Base-by-base conservation (phyloP, 768 basidiomycete genomes). In the Crepidotus variabilis region DNA sequence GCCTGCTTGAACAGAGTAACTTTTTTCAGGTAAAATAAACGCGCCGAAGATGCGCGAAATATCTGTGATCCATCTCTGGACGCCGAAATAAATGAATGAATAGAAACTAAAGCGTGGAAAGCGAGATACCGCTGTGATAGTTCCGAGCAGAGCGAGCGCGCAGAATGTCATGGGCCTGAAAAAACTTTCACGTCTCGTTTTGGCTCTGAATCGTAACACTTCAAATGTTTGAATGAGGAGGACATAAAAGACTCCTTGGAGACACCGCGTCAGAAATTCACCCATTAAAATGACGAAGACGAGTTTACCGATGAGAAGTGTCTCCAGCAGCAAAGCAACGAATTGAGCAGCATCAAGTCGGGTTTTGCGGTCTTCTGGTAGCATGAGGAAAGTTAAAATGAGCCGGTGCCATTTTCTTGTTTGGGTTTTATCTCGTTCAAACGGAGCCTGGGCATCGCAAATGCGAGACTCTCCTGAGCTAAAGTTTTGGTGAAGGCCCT, bases 131-230 rank as follows among this genome's bases (percentile, higher is more conserved):
- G 59, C 56, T n/a, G 61, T 61, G 14, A 66, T 64, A 13, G 61
- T 64, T 6, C 51, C 20, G 57, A 64, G 63, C 2, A 64, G 52
- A 33, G 62, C 34, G 14, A 52, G 35, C 13, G 63, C 63, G 23
- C 60, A 60, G 51, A 64, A 53, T 6, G 61, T 46, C 61, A 66
- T 66, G 1, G 63, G 65, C 56, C 52, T 61, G 46, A 62, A 50
- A 7, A 66, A 45, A 48, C 54, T 61, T 50, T 62, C 63, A 8
- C 52, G 28, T 7, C 60, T 53, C 36, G 28, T n/a, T 35, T 52
- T 59, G 4, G 61, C 56, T 13, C 64, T 61, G 43, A 47, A 54
- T 21, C 48, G 23, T n/a, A 63, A 47, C 13, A 56, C 62, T 33
- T 63, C 57, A 13, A 57, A 23, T 46, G 60, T 58, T 55, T 63